A percentile compares a stretch with the other conserved stretches of the same genome.
These are phyloP conservation scores for Rehmannia glutinosa DNA, from an alignment of 257 asterid genomes.

Conservation along the genomic window DNA sequence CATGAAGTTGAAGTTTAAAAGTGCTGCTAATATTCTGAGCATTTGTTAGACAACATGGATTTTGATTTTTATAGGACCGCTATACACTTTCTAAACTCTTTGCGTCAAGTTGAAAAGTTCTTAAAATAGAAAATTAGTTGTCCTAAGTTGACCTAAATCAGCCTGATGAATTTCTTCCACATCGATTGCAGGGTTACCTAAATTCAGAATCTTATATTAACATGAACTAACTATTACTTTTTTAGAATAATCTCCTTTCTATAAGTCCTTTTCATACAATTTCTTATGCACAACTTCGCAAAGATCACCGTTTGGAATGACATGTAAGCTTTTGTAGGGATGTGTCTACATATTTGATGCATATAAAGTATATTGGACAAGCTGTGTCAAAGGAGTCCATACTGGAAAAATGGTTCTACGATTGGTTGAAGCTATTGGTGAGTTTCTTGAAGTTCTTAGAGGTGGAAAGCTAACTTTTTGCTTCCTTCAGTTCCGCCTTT, in stretches of 20 bases:
- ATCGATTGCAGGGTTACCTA: too few species aligned
- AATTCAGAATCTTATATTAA: too few species aligned
- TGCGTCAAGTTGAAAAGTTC: neutral
- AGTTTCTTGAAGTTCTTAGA: too few species aligned
- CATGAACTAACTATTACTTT: too few species aligned
- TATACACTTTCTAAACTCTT: neutral
- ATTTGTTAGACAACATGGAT: too few species aligned
- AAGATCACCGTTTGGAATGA: neutral
- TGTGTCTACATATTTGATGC: conserved; percentile 87
- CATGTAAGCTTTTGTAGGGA: conserved; percentile 46
- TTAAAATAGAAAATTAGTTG: neutral
- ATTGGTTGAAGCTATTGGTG: conserved; percentile 94
- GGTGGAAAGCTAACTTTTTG: too few species aligned
- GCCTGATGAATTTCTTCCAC: neutral
- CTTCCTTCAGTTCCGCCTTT: too few species aligned
- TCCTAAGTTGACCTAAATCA: neutral
- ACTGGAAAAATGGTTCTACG: conserved; percentile 87
- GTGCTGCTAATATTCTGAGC: too few species aligned
- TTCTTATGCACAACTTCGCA: neutral
- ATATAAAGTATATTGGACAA: conserved; percentile 83
- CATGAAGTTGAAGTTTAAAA: too few species aligned
- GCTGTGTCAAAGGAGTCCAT: conserved; percentile 81
- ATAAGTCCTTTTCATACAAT: neutral
- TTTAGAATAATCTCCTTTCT: neutral
- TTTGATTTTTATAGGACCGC: too few species aligned